A percentile compares a stretch with the other conserved stretches of the same genome.
phyloP scores from a whole-genome alignment of 192 early-diverging fungal genomes.

The Umbelopsis sp. region DNA sequence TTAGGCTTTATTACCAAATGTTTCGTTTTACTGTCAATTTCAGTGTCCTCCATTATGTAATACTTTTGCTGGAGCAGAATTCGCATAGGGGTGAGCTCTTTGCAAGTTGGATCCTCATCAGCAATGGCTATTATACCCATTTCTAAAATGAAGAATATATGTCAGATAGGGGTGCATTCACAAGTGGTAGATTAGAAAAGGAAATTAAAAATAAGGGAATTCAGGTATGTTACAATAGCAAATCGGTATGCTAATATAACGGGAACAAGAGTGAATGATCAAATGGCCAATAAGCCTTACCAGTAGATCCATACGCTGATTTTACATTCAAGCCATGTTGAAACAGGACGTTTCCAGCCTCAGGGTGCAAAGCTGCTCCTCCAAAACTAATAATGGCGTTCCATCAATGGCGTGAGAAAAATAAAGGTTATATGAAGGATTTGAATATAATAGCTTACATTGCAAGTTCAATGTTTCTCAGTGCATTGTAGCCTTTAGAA shows the following conservation, averaged over 20 bases:
- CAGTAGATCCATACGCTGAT: slow-evolving; percentile 16
- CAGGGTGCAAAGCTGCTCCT: slow-evolving; percentile 18
- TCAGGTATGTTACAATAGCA: background rate
- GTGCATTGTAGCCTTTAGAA: background rate
- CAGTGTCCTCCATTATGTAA: background rate
- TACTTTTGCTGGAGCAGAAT: background rate
- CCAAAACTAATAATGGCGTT: background rate
- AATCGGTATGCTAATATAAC: background rate
- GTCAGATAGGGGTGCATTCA: too few species aligned
- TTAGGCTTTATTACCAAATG: slow-evolving; percentile 14
- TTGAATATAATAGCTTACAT: background rate
- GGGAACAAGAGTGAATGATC: too few species aligned
- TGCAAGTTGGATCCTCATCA: background rate
- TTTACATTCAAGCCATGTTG: slow-evolving; percentile 7
- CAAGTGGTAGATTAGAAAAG: too few species aligned
- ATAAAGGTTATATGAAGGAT: too few species aligned
- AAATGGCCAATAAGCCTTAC: background rate
- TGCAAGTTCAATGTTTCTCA: background rate
- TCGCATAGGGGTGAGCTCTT: background rate
- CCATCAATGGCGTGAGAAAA: too few species aligned
- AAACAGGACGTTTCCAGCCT: background rate
- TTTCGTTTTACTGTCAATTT: background rate
- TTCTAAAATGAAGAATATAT: slow-evolving; percentile 8
- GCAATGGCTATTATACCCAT: background rate
- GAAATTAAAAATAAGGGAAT: too few species aligned